Conservation (phyloP, 495 filamentous ascomycete genomes). For the Chlorociboria aeruginascens region DNA sequence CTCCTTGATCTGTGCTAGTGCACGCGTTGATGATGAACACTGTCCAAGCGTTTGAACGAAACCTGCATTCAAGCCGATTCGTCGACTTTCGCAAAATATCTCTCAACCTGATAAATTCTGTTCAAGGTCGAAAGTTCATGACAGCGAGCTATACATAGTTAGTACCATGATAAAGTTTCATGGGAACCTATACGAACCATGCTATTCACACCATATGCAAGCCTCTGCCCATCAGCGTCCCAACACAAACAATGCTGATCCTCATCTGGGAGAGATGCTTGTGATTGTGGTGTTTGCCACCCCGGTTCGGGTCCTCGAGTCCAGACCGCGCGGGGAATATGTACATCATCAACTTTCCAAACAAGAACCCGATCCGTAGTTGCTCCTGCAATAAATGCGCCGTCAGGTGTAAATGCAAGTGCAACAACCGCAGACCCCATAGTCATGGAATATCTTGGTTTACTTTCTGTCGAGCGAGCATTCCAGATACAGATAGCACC, state of each 20-base stretch:
- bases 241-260: constrained; percentile 51
- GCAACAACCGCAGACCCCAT: constrained; percentile 47
- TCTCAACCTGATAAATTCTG: not conserved
- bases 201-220: constrained; percentile 60
- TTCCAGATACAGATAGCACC: constrained; percentile 61
- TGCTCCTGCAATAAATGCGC: constrained; percentile 56
- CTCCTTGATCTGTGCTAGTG: no score
- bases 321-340: constrained; percentile 55
- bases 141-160: constrained; percentile 9
- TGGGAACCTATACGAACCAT: constrained; percentile 38
- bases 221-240: constrained; percentile 63
- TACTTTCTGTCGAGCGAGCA: constrained; percentile 39
- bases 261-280: constrained; percentile 34
- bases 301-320: constrained; percentile 31
- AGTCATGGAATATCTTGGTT: constrained; percentile 44
- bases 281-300: constrained; percentile 35
- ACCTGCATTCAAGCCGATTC: not conserved
- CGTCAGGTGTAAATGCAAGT: constrained; percentile 60
- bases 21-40: no score
- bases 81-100: not conserved
- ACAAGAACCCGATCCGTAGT: constrained; percentile 53
- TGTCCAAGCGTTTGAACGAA: no score
- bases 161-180: not conserved
- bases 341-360: constrained; percentile 59
- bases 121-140: constrained; percentile 16